Evolutionary conservation across 495 filamentous ascomycete species (phyloP).

Genomic region (Penicillium alfredii): DNA sequence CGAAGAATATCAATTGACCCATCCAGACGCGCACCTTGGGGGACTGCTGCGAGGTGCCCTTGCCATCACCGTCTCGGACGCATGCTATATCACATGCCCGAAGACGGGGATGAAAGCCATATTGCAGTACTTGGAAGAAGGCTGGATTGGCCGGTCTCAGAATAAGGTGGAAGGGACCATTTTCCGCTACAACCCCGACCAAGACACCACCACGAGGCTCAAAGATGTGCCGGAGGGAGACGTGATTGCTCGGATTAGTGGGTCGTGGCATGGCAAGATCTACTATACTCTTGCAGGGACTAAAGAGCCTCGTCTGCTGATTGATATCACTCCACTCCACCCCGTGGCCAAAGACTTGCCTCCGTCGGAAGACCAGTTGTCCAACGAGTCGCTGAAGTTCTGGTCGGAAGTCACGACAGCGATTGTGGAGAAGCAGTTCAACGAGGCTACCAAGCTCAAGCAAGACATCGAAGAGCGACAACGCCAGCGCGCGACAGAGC

Average conservation of each 20-base stretch:
- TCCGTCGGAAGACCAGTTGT: constrained; percentile 66
- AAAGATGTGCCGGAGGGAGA: constrained; percentile 81
- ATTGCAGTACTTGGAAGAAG: constrained; percentile 86
- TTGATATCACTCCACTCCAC: constrained; percentile 76
- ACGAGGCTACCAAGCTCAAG: constrained; percentile 78
- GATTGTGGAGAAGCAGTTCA: constrained; percentile 79
- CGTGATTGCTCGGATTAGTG: constrained; percentile 75
- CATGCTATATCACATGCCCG: constrained; percentile 77
- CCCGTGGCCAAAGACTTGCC: constrained; percentile 74
- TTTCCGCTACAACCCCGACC: constrained; percentile 77
- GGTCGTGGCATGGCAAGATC: constrained; percentile 72
- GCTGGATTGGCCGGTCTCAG: constrained; percentile 86
- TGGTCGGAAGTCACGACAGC: constrained; percentile 84
- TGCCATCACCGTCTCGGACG: constrained; percentile 80
- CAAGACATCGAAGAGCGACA: constrained; percentile 89
- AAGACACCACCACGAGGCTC: constrained; percentile 68
- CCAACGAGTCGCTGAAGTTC: constrained; percentile 84
- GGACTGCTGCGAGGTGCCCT: constrained; percentile 79
- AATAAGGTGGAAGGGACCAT: constrained; percentile 88
- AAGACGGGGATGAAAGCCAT: constrained; percentile 88
- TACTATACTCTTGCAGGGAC: constrained; percentile 55
- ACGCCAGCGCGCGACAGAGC: constrained; percentile 72
- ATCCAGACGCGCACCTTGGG: constrained; percentile 88
- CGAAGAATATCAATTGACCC: constrained; percentile 91
- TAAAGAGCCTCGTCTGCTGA: constrained; percentile 64